Conservation (phyloP, 176 grass and related monocot genomes). For the Guadua angustifolia region DNA sequence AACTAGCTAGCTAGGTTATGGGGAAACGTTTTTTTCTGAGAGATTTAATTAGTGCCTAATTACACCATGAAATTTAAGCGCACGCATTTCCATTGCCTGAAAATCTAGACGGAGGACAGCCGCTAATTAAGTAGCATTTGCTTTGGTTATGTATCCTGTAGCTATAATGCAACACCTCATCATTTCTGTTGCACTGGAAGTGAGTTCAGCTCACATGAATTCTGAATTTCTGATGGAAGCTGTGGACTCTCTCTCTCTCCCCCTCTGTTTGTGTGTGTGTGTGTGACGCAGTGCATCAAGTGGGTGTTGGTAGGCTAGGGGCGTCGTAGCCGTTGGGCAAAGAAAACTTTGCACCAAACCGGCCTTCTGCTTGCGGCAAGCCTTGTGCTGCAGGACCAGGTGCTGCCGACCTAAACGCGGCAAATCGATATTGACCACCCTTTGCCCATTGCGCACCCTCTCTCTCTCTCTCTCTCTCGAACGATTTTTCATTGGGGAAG, state of each 20-base stretch:
- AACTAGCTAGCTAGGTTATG: too few species aligned
- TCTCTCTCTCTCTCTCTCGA: too few species aligned
- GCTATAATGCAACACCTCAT: background rate
- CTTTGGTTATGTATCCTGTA: background rate
- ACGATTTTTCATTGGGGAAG: background rate
- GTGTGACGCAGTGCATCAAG: constrained; percentile 3
- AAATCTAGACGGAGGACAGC: too few species aligned
- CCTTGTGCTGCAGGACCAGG: constrained; percentile 43
- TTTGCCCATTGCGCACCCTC: background rate
- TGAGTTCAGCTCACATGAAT: background rate
- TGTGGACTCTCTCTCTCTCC: too few species aligned
- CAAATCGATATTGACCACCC: constrained; percentile 49
- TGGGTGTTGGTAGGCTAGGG: background rate
- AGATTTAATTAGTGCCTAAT: too few species aligned
- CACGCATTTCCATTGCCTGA: too few species aligned
- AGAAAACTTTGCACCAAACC: constrained; percentile 31
- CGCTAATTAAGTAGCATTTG: too few species aligned
- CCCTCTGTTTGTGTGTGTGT: background rate
- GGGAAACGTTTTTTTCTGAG: too few species aligned
- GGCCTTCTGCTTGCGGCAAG: constrained; percentile 13
- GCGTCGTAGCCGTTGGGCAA: background rate
- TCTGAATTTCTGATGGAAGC: background rate
- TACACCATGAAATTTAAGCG: too few species aligned
- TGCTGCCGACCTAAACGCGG: constrained; percentile 48
- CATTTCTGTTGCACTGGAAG: background rate